Percentiles rank a stretch among this genome's conserved stretches.
These are phyloP conservation scores for Aspergillus sp. DNA, from an alignment of 2,329 filamentous ascomycete species.

Conservation along the genomic window DNA sequence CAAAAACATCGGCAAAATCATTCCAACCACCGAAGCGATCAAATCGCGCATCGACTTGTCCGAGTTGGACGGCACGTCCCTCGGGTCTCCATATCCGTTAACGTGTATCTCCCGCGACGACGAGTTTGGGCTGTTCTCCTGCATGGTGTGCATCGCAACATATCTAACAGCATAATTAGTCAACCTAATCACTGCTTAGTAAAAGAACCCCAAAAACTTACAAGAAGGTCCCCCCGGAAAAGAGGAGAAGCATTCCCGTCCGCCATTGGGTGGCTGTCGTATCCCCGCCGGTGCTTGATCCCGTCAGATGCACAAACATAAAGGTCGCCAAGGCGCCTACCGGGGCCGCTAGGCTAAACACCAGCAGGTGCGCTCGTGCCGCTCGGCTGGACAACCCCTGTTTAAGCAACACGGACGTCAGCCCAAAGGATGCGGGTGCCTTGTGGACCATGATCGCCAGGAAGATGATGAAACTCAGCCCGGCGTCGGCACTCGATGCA, in stretches of 20 bases:
- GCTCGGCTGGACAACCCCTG: slow-evolving; percentile 83
- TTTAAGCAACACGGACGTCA: slow-evolving; percentile 82
- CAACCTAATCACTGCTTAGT: slow-evolving; percentile 3
- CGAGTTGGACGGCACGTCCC: slow-evolving; percentile 25
- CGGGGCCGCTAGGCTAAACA: slow-evolving; percentile 88
- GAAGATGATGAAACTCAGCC: slow-evolving; percentile 85
- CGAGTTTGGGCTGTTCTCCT: slow-evolving; percentile 50
- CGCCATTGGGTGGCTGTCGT: slow-evolving; percentile 66
- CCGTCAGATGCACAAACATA: slow-evolving; percentile 65
- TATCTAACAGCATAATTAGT: slow-evolving; percentile 50
- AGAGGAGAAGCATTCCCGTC: slow-evolving; percentile 88
- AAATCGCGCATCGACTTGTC: slow-evolving; percentile 39
- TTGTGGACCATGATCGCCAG: slow-evolving; percentile 97
- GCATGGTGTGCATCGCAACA: slow-evolving; percentile 98
- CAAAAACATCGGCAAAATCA: slow-evolving; percentile 40
- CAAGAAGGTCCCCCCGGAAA: slow-evolving; percentile 92
- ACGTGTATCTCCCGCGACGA: slow-evolving; percentile 23
- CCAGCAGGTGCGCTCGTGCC: slow-evolving; percentile 72
- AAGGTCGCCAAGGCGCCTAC: slow-evolving; percentile 78
- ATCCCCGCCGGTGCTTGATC: slow-evolving; percentile 42
- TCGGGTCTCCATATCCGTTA: slow-evolving; percentile 38
- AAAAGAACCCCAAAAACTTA: slow-evolving; percentile 42
- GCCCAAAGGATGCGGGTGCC: slow-evolving; percentile 86
- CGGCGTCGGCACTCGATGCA: slow-evolving; percentile 71
- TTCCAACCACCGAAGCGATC: slow-evolving; percentile 40